These are phyloP conservation scores for Forsythia suspensa DNA, from an alignment of 257 asterid genomes.

Conservation along the genomic window DNA sequence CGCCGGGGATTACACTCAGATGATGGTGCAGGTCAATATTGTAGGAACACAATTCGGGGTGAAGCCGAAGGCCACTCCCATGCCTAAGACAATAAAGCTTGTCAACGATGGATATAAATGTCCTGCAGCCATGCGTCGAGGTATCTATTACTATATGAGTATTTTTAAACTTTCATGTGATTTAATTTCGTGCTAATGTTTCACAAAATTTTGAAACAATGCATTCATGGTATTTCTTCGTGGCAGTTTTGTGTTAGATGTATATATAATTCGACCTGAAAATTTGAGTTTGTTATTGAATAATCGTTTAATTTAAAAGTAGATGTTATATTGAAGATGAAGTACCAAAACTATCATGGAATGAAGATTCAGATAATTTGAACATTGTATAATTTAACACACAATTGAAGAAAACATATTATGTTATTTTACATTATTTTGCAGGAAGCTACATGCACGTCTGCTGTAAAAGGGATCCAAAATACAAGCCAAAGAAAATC, in stretches of 20 bases:
- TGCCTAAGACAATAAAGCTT: constrained; percentile 75
- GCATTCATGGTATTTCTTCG: neutral
- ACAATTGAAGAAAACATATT: neutral
- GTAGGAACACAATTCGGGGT: constrained; percentile 82
- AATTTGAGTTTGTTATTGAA: neutral
- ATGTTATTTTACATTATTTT: neutral
- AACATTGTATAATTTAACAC: too few species aligned
- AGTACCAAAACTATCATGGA: too few species aligned
- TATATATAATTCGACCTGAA: neutral
- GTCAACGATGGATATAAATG: constrained; percentile 74
- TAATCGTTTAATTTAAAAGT: too few species aligned
- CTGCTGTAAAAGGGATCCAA: constrained; percentile 81
- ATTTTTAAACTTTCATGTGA: neutral
- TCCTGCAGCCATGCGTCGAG: constrained; percentile 53
- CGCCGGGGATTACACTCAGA: constrained; percentile 67
- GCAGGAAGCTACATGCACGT: constrained; percentile 63
- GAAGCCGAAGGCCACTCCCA: constrained; percentile 45
- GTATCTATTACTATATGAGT: constrained; percentile 17
- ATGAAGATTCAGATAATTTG: too few species aligned
- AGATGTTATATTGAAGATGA: neutral
- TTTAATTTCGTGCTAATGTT: neutral
- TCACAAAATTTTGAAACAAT: neutral
- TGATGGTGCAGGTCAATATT: constrained; percentile 53
- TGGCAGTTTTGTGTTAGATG: neutral
- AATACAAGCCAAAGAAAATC: constrained; percentile 46